Base-by-base conservation (phyloP, 140 eudicot genomes). In the Cichorium intybus region DNA sequence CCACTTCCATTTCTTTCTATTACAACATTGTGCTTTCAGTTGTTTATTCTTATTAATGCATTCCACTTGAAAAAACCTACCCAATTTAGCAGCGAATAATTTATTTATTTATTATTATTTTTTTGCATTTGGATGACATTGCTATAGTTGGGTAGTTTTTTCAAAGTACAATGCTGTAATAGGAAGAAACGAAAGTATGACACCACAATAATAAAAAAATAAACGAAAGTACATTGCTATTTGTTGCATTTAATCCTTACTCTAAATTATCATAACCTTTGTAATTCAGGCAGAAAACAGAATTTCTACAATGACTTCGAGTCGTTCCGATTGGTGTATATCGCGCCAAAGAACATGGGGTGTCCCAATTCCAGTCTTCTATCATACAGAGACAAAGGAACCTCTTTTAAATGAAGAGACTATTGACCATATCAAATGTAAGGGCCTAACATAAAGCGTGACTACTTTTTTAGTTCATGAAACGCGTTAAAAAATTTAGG, bases 331-430 rank as follows among this genome's bases (percentile, higher is more conserved):
- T 75, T 93, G 99, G 99, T 93, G 99, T 56, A 93, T 93, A 77
- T 93, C 99, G 29, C 95, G 99, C 51, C 99, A 93, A 78, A 84
- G 99, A 70, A 81, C 95, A 15, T 93, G 99, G 99, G 99, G 99
- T 58, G 97, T 93, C 59, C 99, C 99, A 8, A 93, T 93, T 78
- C 99, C 99, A 28, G 99, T 84, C 45, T 93, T 93, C 69, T 93
- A 93, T 82, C 97, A 93, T 69, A 81, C 79, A 68, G 87, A 85
- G 39, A 56, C 99, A 60, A 93, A 86, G 84, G 89, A 88, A 73
- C 99, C 99, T 34, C 75, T 93, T 56, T 77, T 88, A 88, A 88
- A 88, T 73, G 88, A 74, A 74, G 95, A 86, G 72, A 93, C 99
- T 45, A 75, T 93, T 68, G 75, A 80, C 57, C 91, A 93, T 79